These are phyloP conservation scores for Dactylellina sp. DNA, from an alignment of 2,329 filamentous ascomycete species.

Conservation along the genomic window DNA sequence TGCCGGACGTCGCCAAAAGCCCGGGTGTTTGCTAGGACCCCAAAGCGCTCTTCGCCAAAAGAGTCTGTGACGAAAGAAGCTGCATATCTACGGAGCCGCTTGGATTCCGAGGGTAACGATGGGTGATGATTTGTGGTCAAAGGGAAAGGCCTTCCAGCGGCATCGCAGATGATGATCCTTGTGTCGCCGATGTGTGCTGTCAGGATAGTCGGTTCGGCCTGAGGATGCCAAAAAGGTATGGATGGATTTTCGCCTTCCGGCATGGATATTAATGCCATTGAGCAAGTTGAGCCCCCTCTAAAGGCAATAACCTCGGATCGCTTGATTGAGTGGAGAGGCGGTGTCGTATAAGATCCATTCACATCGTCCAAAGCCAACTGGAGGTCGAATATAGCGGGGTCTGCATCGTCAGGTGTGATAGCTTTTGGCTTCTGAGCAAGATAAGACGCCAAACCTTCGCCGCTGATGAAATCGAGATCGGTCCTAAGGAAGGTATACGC, in stretches of 20 bases:
- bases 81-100: conserved; percentile 84
- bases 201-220: conserved; percentile 82
- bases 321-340: conserved; percentile 47
- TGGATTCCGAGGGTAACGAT: conserved; percentile 83
- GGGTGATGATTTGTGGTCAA: conserved; percentile 94
- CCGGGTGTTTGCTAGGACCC: conserved; percentile 90
- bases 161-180: conserved; percentile 88
- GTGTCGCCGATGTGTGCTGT: conserved; percentile 95
- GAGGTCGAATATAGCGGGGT: conserved; percentile 76
- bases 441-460: conserved; percentile 73
- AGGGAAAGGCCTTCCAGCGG: conserved; percentile 82
- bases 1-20: conserved; percentile 91
- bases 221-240: conserved; percentile 90
- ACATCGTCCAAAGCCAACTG: conserved; percentile 62
- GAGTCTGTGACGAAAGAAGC: conserved; percentile 91
- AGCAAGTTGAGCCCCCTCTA: conserved; percentile 92
- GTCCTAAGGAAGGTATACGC: conserved; percentile 93
- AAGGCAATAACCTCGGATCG: conserved; percentile 67
- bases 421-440: conserved; percentile 69
- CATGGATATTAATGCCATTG: conserved; percentile 88
- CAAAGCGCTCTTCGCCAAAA: conserved; percentile 96
- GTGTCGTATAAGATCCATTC: conserved; percentile 53
- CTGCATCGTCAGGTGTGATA: conserved; percentile 71
- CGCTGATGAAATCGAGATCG: conserved; percentile 92
- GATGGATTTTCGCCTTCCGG: conserved; percentile 75